Conservation (phyloP, 495 filamentous ascomycete species). For the Hypoxylon trugodes region DNA sequence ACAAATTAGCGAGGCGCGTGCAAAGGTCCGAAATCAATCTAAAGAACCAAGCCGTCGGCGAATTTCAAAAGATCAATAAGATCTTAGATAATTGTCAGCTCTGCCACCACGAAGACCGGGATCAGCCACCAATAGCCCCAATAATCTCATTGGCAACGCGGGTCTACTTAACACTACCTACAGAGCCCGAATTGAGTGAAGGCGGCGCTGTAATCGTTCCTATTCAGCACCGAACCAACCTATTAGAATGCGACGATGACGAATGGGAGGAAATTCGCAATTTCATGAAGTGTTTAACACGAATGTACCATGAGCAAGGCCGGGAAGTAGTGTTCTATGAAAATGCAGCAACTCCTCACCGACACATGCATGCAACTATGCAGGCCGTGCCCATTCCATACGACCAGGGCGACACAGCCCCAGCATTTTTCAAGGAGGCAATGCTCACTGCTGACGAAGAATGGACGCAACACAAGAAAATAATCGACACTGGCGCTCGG, state of each 20-base stretch:
- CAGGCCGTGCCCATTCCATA: conserved; percentile 87
- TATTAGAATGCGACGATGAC: conserved; percentile 97
- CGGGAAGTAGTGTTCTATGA: conserved; percentile 97
- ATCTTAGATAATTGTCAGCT: conserved; percentile 90
- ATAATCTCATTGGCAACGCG: conserved; percentile 89
- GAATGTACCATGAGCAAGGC: conserved; percentile 91
- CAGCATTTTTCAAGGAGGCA: conserved; percentile 95
- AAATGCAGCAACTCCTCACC: conserved; percentile 83
- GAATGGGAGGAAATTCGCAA: conserved; percentile 99
- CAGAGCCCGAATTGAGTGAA: conserved; percentile 84
- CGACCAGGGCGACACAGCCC: conserved; percentile 85
- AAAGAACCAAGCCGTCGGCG: conserved; percentile 85
- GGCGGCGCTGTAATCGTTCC: conserved; percentile 89
- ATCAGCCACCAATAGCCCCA: conserved; percentile 84
- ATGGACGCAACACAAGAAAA: conserved; percentile 93
- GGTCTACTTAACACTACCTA: conserved; percentile 87
- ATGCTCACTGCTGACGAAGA: conserved; percentile 88
- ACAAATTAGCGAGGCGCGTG: conserved; percentile 87
- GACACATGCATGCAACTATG: conserved; percentile 85
- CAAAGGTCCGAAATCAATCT: conserved; percentile 89
- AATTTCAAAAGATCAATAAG: conserved; percentile 89
- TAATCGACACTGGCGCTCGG: conserved; percentile 86
- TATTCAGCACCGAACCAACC: conserved; percentile 85
- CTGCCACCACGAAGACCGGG: conserved; percentile 90
- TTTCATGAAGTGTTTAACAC: conserved; percentile 96